Evolutionary conservation across 495 filamentous ascomycete genomes (phyloP).

Genomic region (Aspergillus indologenus): DNA sequence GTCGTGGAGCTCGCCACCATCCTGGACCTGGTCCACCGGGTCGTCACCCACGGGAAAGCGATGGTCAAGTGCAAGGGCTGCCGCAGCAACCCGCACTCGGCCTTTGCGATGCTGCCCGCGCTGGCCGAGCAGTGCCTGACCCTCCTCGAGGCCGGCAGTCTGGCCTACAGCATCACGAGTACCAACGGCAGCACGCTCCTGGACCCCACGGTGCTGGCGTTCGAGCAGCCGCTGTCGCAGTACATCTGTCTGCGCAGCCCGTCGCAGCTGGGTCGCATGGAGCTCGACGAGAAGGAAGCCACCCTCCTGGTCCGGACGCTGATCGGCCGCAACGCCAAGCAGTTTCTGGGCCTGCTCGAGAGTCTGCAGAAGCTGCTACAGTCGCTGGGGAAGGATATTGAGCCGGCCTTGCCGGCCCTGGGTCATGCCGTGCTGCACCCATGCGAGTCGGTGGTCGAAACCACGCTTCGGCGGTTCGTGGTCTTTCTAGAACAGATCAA

Average conservation of each 20-base stretch:
- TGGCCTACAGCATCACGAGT: slow-evolving; percentile 29
- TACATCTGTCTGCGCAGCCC: slow-evolving; percentile 35
- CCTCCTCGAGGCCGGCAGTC: slow-evolving; percentile 31
- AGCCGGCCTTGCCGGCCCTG: slow-evolving; percentile 14
- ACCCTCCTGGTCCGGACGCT: slow-evolving; percentile 28
- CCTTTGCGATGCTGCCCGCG: slow-evolving; percentile 23
- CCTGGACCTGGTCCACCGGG: slow-evolving; percentile 26
- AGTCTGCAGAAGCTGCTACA: slow-evolving; percentile 24
- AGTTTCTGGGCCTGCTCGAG: slow-evolving; percentile 2
- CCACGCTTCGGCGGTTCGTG: slow-evolving; percentile 23
- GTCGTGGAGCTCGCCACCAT: slow-evolving; percentile 31
- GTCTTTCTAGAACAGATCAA: slow-evolving; percentile 30
- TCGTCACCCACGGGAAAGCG: slow-evolving; percentile 24
- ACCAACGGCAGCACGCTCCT: slow-evolving; percentile 27
- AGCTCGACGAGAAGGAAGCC: slow-evolving; percentile 31
- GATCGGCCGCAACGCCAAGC: slow-evolving; percentile 6
- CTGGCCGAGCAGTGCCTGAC: slow-evolving; percentile 29
- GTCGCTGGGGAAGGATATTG: slow-evolving; percentile 16
- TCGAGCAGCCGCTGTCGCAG: slow-evolving; percentile 23
- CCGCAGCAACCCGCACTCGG: slow-evolving; percentile 18
- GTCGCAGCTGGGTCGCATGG: slow-evolving; percentile 28
- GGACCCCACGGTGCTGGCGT: slow-evolving; percentile 22
- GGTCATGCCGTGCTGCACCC: slow-evolving; percentile 15
- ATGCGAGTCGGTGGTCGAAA: slow-evolving; percentile 26
- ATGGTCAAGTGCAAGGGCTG: slow-evolving; percentile 30